These are phyloP conservation scores for Cyberlindnera mycetangii DNA, from an alignment of 805 yeast genomes.

Conservation along the genomic window DNA sequence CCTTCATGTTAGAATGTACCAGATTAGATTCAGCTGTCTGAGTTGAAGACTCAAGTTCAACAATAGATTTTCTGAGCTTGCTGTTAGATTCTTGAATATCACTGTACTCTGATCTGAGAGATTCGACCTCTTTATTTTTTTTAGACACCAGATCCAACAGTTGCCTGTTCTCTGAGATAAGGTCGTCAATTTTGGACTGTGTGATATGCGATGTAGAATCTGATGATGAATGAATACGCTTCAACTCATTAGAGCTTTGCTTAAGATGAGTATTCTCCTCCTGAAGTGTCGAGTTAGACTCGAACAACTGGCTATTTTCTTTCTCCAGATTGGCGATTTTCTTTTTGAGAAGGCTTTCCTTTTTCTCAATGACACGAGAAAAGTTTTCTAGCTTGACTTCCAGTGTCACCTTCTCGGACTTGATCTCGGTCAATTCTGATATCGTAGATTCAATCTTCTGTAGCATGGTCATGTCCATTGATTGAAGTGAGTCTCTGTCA, in stretches of 20 bases:
- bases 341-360: constrained; percentile 30
- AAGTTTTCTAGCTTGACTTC: constrained; percentile 41
- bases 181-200: constrained; percentile 15
- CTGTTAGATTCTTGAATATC: constrained; percentile 34
- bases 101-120: constrained; percentile 37
- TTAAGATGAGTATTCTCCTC: constrained; percentile 24
- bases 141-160: constrained; percentile 34
- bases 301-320: constrained; percentile 24
- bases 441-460: constrained; percentile 30
- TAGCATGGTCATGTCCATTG: constrained; percentile 25
- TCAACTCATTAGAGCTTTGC: constrained; percentile 17
- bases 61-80: constrained; percentile 37
- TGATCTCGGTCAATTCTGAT: constrained; percentile 34
- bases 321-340: constrained; percentile 28
- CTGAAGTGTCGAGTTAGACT: constrained; percentile 23
- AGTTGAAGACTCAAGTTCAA: constrained; percentile 36
- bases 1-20: constrained; percentile 31
- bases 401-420: constrained; percentile 36
- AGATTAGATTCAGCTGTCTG: constrained; percentile 32
- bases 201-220: constrained; percentile 7
- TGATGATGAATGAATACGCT: constrained; percentile 10
- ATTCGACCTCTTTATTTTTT: constrained; percentile 36
- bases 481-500: constrained; percentile 23
- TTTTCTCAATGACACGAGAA: constrained; percentile 33
- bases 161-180: constrained; percentile 28